Percentiles rank a stretch among this genome's conserved stretches.
phyloP scores from a whole-genome alignment of 352 stramenopile genomes.

The Nothophytophthora sp. region DNA sequence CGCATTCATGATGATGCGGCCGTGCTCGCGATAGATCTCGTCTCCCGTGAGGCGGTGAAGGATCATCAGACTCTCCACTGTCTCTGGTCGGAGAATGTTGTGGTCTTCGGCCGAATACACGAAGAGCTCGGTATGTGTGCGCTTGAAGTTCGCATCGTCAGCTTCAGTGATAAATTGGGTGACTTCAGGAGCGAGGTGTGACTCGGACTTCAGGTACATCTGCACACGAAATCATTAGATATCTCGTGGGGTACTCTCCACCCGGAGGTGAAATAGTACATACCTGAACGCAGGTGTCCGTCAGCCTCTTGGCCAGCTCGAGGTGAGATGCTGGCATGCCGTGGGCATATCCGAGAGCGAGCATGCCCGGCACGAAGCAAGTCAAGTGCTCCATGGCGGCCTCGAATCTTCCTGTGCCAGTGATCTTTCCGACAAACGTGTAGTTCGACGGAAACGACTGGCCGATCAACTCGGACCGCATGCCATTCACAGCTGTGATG shows the following conservation, averaged over 20 bases:
- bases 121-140: constrained; percentile 17
- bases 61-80: constrained; percentile 89
- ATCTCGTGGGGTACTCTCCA: no score
- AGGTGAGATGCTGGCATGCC: constrained; percentile 60
- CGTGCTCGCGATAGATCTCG: constrained; percentile 76
- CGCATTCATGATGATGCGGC: constrained; percentile 75
- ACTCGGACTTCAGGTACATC: constrained; percentile 71
- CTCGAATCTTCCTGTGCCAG: constrained; percentile 19
- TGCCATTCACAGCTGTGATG: constrained; percentile 46
- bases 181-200: constrained; percentile 74
- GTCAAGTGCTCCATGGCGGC: constrained; percentile 84
- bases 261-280: no score
- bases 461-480: constrained; percentile 40
- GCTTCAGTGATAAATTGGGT: constrained; percentile 51
- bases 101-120: constrained; percentile 33
- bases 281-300: constrained; percentile 73
- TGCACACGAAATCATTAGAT: constrained; percentile 17
- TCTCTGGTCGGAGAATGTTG: constrained; percentile 86
- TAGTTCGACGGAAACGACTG: constrained; percentile 38
- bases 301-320: constrained; percentile 67
- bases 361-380: constrained; percentile 87
- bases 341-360: constrained; percentile 66
- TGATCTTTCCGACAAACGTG: constrained; percentile 48
- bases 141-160: constrained; percentile 3
- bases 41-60: constrained; percentile 87